These are phyloP conservation scores for Paramecium primaurelia DNA, from an alignment of 73 alveolate genomes.

Conservation along the genomic window DNA sequence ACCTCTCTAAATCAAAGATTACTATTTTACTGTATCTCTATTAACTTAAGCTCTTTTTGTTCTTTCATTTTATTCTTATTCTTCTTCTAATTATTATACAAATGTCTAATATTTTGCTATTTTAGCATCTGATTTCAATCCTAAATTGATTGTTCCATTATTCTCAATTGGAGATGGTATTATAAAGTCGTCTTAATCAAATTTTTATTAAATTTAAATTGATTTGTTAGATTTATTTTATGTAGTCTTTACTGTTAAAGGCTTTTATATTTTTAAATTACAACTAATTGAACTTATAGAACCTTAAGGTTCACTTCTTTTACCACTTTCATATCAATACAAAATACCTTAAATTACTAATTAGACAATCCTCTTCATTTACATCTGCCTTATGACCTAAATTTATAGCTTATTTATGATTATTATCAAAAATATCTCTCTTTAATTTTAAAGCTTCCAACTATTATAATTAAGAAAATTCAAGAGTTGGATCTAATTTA, in stretches of 20 bases:
- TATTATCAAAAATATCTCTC: slow-evolving; percentile 37
- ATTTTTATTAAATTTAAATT: background rate
- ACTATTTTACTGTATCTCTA: background rate
- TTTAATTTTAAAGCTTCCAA: background rate
- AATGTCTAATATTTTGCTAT: background rate
- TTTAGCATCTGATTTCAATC: background rate
- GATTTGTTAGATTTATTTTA: background rate
- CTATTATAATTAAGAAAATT: background rate
- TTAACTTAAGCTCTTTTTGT: background rate
- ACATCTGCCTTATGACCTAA: slow-evolving; percentile 26
- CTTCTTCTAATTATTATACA: background rate
- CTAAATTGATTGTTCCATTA: background rate
- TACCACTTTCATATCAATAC: background rate
- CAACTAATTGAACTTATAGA: background rate
- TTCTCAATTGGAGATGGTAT: background rate
- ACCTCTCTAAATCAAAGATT: background rate
- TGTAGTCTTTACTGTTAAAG: background rate
- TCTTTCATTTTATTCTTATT: background rate
- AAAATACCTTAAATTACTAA: slow-evolving; percentile 20
- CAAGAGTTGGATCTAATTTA: background rate
- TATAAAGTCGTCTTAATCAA: background rate
- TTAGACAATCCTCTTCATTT: slow-evolving; percentile 24
- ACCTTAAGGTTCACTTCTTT: background rate
- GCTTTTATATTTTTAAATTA: background rate
- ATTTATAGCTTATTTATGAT: background rate